phyloP scores from a whole-genome alignment of 371 early-diverging fungal genomes.

The Syncephalis plumigaleata region DNA sequence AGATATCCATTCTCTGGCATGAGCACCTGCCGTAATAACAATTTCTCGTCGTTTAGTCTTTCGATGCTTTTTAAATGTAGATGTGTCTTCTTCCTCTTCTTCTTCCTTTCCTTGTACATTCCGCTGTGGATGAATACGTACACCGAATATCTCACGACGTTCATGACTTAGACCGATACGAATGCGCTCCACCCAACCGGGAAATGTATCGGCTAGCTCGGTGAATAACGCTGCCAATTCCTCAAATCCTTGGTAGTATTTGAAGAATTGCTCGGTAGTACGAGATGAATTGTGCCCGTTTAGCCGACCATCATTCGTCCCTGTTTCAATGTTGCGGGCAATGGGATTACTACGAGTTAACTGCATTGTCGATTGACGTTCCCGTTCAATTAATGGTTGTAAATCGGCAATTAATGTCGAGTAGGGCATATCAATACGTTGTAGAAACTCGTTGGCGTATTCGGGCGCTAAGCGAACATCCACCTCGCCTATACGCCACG shows the following conservation, averaged over 20 bases:
- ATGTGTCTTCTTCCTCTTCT: not conserved
- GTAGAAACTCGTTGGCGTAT: slow-evolving; percentile 12
- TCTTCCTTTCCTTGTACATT: slow-evolving; percentile 3
- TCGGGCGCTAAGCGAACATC: slow-evolving; percentile 11
- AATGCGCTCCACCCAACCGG: slow-evolving; percentile 3
- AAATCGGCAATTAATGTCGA: not conserved
- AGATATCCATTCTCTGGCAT: slow-evolving; percentile 19
- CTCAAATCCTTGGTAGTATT: no score
- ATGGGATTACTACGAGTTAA: not conserved
- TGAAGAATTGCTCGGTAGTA: not conserved
- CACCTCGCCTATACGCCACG: slow-evolving; percentile 1
- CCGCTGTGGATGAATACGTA: slow-evolving; percentile 12
- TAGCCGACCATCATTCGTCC: not conserved
- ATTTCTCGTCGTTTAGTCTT: no score
- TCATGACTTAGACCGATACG: slow-evolving; percentile 19
- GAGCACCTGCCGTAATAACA: slow-evolving; percentile 9
- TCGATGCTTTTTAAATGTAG: no score
- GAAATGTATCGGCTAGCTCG: no score
- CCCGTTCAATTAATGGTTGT: not conserved
- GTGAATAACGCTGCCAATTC: no score
- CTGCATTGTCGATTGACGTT: not conserved
- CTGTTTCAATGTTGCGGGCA: slow-evolving; percentile 6
- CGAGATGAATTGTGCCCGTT: not conserved
- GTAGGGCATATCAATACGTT: slow-evolving; percentile 4
- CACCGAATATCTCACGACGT: slow-evolving; percentile 19